Conservation (phyloP, 495 filamentous ascomycete species). For the Recurvomyces mirabilis region DNA sequence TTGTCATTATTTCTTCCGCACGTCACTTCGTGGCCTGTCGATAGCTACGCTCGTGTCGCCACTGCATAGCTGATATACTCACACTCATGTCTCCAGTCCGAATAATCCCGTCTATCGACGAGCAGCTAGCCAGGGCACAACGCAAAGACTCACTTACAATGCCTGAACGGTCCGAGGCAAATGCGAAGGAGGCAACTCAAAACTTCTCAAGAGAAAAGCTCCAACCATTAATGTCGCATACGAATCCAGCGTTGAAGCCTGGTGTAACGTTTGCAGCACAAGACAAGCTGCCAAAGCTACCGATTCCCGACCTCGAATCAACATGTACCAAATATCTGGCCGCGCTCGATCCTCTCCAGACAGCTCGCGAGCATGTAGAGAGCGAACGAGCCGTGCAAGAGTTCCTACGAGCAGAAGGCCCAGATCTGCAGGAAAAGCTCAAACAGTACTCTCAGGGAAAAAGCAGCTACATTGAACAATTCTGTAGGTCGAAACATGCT, state of each 20-base stretch:
- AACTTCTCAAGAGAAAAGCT: constrained; percentile 34
- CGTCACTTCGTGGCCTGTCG: constrained; percentile 68
- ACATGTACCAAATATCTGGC: constrained; percentile 72
- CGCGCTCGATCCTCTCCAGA: constrained; percentile 73
- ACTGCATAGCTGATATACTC: constrained; percentile 40
- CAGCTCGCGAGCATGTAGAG: constrained; percentile 68
- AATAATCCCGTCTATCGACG: constrained; percentile 23
- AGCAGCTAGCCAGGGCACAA: constrained; percentile 15
- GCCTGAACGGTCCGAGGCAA: constrained; percentile 27
- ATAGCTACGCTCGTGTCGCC: constrained; percentile 65
- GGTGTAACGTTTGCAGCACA: constrained; percentile 84
- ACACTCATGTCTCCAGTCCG: constrained; percentile 29
- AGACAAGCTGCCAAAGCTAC: constrained; percentile 79
- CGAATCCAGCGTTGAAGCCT: constrained; percentile 36
- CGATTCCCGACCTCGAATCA: constrained; percentile 80
- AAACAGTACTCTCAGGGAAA: constrained; percentile 88
- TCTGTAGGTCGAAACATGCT: constrained; percentile 54
- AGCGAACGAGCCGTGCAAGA: constrained; percentile 71
- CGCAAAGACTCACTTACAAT: constrained; percentile 21
- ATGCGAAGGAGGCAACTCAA: constrained; percentile 33
- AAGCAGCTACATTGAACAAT: constrained; percentile 97
- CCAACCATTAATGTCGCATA: constrained; percentile 35
- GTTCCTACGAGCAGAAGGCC: constrained; percentile 76
- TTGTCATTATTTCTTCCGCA: constrained; percentile 88
- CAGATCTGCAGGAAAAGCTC: constrained; percentile 72